Evolutionary conservation across 108 stramenopile species (phyloP).

Genomic region (Skeletonema potamos): DNA sequence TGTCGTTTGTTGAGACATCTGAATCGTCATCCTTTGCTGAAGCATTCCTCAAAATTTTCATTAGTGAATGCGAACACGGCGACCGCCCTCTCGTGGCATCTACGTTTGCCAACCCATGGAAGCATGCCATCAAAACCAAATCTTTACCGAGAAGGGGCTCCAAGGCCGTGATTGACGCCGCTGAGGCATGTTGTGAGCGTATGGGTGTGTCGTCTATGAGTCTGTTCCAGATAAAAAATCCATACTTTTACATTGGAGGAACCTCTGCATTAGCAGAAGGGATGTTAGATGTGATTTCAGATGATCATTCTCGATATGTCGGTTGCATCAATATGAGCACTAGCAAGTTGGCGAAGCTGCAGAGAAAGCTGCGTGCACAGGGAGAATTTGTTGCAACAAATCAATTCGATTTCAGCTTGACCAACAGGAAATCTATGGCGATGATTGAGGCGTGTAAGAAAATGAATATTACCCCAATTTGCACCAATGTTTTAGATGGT

Average conservation of each 20-base stretch:
- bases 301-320: slow-evolving; percentile 43
- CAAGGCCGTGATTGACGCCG: slow-evolving; percentile 35
- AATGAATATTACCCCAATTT: slow-evolving; percentile 74
- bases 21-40: slow-evolving; percentile 57
- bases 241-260: slow-evolving; percentile 68
- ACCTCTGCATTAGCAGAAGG: slow-evolving; percentile 47
- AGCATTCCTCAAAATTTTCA: slow-evolving; percentile 55
- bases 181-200: slow-evolving; percentile 55
- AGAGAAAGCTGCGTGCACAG: slow-evolving; percentile 18
- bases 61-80: slow-evolving; percentile 40
- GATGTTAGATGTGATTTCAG: slow-evolving; percentile 41
- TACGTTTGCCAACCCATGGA: slow-evolving; percentile 54
- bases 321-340: slow-evolving; percentile 46
- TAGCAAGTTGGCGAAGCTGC: slow-evolving; percentile 38
- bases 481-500: slow-evolving; percentile 70
- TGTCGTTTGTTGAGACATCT: slow-evolving; percentile 76
- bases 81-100: slow-evolving; percentile 41
- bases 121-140: slow-evolving; percentile 23
- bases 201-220: slow-evolving; percentile 54
- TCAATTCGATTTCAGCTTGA: slow-evolving; percentile 83
- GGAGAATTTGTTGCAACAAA: slow-evolving; percentile 49
- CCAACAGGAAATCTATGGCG: slow-evolving; percentile 61
- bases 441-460: slow-evolving; percentile 80
- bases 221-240: slow-evolving; percentile 65
- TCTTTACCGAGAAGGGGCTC: slow-evolving; percentile 31